Evolutionary conservation across 1,284 basidiomycete genomes (phyloP), one percentile per base, ranked within the genome.

Genomic region (Neonothopanus nambi): DNA sequence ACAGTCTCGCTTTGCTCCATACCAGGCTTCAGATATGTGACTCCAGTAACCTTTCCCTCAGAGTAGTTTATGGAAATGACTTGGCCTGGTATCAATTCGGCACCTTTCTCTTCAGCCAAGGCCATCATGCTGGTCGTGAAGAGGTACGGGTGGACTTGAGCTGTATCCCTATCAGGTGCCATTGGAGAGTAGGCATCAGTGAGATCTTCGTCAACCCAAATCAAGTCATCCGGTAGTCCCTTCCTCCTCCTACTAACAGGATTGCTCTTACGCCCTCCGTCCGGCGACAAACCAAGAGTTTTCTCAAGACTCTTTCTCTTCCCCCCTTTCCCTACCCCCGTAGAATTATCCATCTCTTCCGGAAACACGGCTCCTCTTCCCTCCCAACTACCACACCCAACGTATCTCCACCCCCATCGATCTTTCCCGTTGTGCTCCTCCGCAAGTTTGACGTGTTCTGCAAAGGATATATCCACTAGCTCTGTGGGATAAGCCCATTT

Each of bases 391-490:
- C 85, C 87, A 55, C 82, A 85, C 8, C 68, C 67, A 24, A 86
- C 81, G 62, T 76, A 82, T 40, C 87, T 77, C 80, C 92, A 97
- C 0, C 93, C 93, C 93, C 93, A 97, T 21, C 84, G 75, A 41
- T 85, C 75, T 17, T 74, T 70, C 0, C 95, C 94, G 49, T 79
- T 76, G 66, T 91, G 85, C 61, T 88, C 78, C 49, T 85, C 70
- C 1, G 94, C 91, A 8, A 98, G 80, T 41, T 81, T 78, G 57
- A 85, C 78, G 67, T 97, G 94, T 60, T 97, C 85, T 37, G 68
- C 60, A 59, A 89, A 97, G 5, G 91, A 93, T 42, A 95, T 76
- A 39, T 80, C 73, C 5, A 89, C 88, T 17, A 96, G 74, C 64
- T 93, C 88, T 52, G 83, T 79, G 0, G 87, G 87, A 61, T 87